Conservation (phyloP, 2,329 filamentous ascomycete genomes). For the Cladosporium sp. region DNA sequence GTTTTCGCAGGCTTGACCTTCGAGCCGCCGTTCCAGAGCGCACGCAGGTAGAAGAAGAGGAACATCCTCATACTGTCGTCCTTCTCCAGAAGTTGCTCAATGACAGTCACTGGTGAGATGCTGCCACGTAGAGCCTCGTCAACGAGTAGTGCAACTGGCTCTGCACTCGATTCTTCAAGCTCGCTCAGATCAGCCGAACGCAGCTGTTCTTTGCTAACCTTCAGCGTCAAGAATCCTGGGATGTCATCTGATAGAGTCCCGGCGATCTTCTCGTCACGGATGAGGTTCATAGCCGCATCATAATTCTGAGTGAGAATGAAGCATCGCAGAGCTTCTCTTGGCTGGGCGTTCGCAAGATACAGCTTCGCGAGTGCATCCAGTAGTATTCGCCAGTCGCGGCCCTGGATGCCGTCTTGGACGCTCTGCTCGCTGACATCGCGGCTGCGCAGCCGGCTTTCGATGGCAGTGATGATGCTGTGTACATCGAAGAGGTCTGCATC, state of each 20-base stretch:
- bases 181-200: slow-evolving; percentile 66
- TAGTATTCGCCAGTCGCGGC: slow-evolving; percentile 82
- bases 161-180: slow-evolving; percentile 74
- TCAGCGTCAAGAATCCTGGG: slow-evolving; percentile 79
- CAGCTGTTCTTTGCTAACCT: slow-evolving; percentile 72
- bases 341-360: slow-evolving; percentile 76
- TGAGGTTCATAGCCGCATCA: slow-evolving; percentile 81
- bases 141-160: slow-evolving; percentile 83
- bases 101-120: slow-evolving; percentile 73
- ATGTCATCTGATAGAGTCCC: slow-evolving; percentile 89
- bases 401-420: slow-evolving; percentile 69
- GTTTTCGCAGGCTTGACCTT: slow-evolving; percentile 30
- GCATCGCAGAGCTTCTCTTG: slow-evolving; percentile 80
- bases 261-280: slow-evolving; percentile 84
- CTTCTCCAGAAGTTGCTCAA: slow-evolving; percentile 71
- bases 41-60: slow-evolving; percentile 87
- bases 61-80: slow-evolving; percentile 65
- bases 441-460: slow-evolving; percentile 79
- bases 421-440: slow-evolving; percentile 74
- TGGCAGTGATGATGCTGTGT: slow-evolving; percentile 69
- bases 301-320: slow-evolving; percentile 92
- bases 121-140: slow-evolving; percentile 89
- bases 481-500: slow-evolving; percentile 80
- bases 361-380: slow-evolving; percentile 82
- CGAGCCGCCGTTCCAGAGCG: slow-evolving; percentile 71